Evolutionary conservation across 208 protist species (phyloP).

Genomic region (Acanthamoeba sp.): DNA sequence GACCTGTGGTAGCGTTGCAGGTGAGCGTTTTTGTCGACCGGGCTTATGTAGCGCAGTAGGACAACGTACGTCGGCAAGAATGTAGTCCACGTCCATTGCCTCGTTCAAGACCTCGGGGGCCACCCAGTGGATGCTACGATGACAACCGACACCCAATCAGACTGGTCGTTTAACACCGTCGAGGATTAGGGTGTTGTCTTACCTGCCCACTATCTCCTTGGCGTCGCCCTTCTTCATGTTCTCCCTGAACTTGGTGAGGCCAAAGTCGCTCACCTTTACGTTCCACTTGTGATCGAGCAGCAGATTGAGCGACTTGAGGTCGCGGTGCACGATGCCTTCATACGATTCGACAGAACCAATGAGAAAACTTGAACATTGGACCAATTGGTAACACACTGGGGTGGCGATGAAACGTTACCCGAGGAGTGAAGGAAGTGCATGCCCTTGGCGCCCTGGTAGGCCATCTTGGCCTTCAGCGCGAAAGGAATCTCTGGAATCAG

Average conservation of each 20-base stretch:
- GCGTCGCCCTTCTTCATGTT: constrained; percentile 13
- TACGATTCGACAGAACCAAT: no score
- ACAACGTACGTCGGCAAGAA: not conserved
- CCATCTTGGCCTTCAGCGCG: constrained; percentile 26
- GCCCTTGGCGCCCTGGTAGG: constrained; percentile 25
- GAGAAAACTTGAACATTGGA: no score
- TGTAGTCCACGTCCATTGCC: not conserved
- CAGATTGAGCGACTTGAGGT: constrained; percentile 52
- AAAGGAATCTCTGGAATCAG: constrained; percentile 37
- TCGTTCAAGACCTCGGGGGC: constrained; percentile 41
- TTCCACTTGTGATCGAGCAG: constrained; percentile 66
- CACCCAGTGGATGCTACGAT: constrained; percentile 42
- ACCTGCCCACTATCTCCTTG: constrained; percentile 12
- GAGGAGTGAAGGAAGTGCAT: constrained; percentile 69
- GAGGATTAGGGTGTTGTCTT: not conserved
- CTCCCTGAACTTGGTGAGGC: constrained; percentile 64
- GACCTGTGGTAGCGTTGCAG: not conserved
- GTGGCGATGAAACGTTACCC: not conserved
- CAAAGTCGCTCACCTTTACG: constrained; percentile 68
- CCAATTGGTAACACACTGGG: no score
- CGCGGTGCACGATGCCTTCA: constrained; percentile 47
- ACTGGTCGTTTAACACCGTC: not conserved
- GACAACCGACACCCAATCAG: not conserved
- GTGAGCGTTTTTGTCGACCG: not conserved
- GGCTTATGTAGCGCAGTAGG: no score